phyloP scores from a whole-genome alignment of 345 rosid species.

The Atalantia buxifolia region DNA sequence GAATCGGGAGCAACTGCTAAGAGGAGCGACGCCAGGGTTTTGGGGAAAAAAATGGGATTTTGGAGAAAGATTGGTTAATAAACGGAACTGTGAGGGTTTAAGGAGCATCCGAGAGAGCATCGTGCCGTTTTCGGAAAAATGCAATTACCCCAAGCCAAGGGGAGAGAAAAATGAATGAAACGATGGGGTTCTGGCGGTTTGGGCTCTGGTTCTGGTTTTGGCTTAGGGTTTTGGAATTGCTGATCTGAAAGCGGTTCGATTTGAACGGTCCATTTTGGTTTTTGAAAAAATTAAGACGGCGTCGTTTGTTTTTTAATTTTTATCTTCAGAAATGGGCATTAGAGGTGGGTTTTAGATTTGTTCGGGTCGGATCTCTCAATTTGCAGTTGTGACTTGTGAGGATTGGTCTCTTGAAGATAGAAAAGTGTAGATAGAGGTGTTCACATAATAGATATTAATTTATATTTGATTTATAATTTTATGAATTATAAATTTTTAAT shows the following conservation, averaged over 20 bases:
- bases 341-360: background rate
- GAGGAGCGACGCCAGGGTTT: constrained; percentile 17
- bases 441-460: fast-evolving
- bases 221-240: background rate
- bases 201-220: background rate
- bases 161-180: background rate
- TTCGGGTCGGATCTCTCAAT: too few relatives aligned
- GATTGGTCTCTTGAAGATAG: too few relatives aligned
- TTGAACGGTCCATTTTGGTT: background rate
- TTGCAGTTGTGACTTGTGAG: too few relatives aligned
- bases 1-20: constrained; percentile 21
- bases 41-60: constrained; percentile 26
- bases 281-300: background rate
- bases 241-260: background rate
- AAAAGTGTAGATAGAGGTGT: too few relatives aligned
- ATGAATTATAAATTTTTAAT: too few relatives aligned
- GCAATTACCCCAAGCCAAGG: background rate
- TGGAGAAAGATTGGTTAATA: constrained; percentile 32
- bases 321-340: background rate
- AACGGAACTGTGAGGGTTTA: constrained; percentile 57
- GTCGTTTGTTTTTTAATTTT: background rate
- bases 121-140: background rate
- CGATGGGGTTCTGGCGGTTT: background rate
- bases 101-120: constrained; percentile 74
- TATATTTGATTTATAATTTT: too few relatives aligned